phyloP scores from a whole-genome alignment of 805 yeast genomes.

The Suhomyces sp. region DNA sequence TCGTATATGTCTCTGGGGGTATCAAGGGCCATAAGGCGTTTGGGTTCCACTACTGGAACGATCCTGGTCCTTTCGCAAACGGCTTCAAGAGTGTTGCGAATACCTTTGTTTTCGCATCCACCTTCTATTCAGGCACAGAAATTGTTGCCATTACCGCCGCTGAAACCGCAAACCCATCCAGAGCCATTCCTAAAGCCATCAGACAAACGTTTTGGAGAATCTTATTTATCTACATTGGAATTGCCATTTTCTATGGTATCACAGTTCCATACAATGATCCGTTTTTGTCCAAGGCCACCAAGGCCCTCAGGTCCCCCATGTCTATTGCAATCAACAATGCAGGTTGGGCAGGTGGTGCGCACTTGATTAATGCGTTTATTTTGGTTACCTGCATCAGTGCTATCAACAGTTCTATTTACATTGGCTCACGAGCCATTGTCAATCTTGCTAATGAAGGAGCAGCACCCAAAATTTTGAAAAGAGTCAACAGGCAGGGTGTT shows the following conservation, averaged over 20 bases:
- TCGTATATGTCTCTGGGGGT: conserved; percentile 46
- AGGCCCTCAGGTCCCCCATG: conserved; percentile 44
- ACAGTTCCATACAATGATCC: conserved; percentile 58
- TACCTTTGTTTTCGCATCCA: conserved; percentile 57
- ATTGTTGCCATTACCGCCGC: conserved; percentile 58
- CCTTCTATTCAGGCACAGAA: conserved; percentile 59
- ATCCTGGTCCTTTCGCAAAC: conserved; percentile 40
- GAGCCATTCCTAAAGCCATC: conserved; percentile 56
- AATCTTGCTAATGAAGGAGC: conserved; percentile 59
- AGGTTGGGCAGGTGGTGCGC: conserved; percentile 44
- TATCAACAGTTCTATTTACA: conserved; percentile 64
- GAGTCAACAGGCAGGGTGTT: conserved; percentile 56
- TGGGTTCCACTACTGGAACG: conserved; percentile 43
- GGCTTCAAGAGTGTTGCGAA: conserved; percentile 57
- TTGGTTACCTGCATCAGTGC: conserved; percentile 65
- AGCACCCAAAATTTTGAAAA: conserved; percentile 55
- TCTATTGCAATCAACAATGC: conserved; percentile 37
- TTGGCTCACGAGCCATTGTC: conserved; percentile 66
- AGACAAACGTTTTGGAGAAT: conserved; percentile 56
- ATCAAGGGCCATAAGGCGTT: conserved; percentile 34
- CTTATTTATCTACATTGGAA: conserved; percentile 49
- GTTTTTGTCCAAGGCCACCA: conserved; percentile 32
- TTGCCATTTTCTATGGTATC: conserved; percentile 56
- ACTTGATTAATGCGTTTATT: conserved; percentile 61
- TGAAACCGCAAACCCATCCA: conserved; percentile 57